These are phyloP conservation scores for Euphrasia confusa DNA, from an alignment of 257 asterid species.

Conservation along the genomic window DNA sequence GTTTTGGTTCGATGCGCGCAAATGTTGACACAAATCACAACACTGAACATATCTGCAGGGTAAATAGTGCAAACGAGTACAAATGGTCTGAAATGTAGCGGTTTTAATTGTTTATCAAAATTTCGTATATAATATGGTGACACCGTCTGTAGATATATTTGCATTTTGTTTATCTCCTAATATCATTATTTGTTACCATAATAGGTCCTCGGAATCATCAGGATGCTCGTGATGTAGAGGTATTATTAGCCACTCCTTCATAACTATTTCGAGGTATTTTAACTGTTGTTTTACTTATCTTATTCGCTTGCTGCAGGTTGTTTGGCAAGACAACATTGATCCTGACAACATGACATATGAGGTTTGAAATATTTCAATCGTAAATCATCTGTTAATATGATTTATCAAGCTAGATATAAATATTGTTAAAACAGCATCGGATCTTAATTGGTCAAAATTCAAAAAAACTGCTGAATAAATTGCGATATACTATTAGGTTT, in stretches of 20 bases:
- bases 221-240: conserved; percentile 60
- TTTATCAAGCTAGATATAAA: conserved; percentile 12
- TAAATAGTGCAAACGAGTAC: neutral
- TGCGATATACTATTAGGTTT: conserved; percentile 1
- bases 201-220: conserved; percentile 73
- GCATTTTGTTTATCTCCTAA: neutral
- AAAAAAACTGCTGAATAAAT: conserved; percentile 4
- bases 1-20: conserved; percentile 9
- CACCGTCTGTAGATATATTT: conserved; percentile 7
- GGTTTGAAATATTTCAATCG: conserved; percentile 35
- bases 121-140: conserved; percentile 7
- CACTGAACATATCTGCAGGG: conserved; percentile 5
- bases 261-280: conserved; percentile 14
- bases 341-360: conserved; percentile 82
- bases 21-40: neutral
- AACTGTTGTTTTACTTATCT: conserved; percentile 19
- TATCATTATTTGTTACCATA: conserved; percentile 19
- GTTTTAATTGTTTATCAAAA: neutral
- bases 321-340: conserved; percentile 65
- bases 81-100: conserved; percentile 10
- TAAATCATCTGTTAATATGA: conserved; percentile 7
- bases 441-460: neutral
- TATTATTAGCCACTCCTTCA: conserved; percentile 23
- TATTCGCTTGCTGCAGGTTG: conserved; percentile 38
- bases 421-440: neutral